These are phyloP conservation scores for Aspergillus felis DNA, from an alignment of 2,329 filamentous ascomycete genomes.

Conservation along the genomic window DNA sequence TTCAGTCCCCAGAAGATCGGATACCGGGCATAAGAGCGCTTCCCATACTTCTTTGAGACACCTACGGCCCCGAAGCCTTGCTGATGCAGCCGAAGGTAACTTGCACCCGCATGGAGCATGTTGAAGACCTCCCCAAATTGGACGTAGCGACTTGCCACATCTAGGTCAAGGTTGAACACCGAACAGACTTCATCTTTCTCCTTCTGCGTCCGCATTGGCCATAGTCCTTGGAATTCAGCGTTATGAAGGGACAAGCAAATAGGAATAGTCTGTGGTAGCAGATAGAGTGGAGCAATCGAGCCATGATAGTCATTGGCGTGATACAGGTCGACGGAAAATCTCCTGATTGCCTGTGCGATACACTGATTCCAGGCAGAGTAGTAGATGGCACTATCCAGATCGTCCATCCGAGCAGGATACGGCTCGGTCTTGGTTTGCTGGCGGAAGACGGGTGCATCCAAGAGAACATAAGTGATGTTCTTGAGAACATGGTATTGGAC, in stretches of 20 bases:
- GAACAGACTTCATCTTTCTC: conserved; percentile 62
- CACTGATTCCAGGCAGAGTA: conserved; percentile 70
- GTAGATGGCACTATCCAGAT: conserved; percentile 64
- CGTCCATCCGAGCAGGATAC: conserved; percentile 66
- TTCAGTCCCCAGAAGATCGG: conserved; percentile 66
- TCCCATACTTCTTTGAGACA: conserved; percentile 65
- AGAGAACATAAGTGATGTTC: conserved; percentile 65
- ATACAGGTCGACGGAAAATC: conserved; percentile 62
- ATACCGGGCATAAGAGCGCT: conserved; percentile 62
- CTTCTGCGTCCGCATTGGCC: conserved; percentile 61
- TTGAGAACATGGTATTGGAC: conserved; percentile 61
- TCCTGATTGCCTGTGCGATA: conserved; percentile 59
- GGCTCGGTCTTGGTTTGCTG: conserved; percentile 60
- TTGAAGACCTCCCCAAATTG: conserved; percentile 69
- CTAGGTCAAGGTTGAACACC: conserved; percentile 59
- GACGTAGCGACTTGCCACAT: conserved; percentile 58
- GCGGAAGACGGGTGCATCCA: conserved; percentile 65
- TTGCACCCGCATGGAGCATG: conserved; percentile 62
- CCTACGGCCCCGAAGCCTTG: conserved; percentile 66
- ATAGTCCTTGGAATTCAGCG: conserved; percentile 65
- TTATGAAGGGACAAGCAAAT: conserved; percentile 64
- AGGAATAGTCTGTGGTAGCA: conserved; percentile 60
- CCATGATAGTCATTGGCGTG: conserved; percentile 66
- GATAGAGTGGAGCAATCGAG: conserved; percentile 60
- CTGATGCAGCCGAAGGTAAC: conserved; percentile 63